Evolutionary conservation across 441 rosid species (phyloP).

Genomic region (Lepidium campestre): DNA sequence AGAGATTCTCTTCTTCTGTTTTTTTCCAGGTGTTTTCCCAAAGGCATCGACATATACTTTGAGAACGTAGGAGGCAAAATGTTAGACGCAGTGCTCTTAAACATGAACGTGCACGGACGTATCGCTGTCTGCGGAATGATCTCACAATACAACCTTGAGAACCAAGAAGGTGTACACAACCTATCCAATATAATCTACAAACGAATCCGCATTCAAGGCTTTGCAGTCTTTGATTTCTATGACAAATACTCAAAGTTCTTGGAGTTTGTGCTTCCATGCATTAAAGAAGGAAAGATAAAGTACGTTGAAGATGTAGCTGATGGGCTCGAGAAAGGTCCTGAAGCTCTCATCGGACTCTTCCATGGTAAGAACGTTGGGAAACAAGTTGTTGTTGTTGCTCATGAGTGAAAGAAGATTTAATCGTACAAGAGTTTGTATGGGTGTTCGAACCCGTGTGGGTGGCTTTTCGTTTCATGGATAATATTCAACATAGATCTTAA

Average conservation of each 20-base stretch:
- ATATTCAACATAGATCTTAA: background rate
- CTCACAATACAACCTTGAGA: constrained; percentile 45
- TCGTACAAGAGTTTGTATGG: background rate
- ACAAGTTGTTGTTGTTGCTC: constrained; percentile 37
- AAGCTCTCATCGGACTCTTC: constrained; percentile 48
- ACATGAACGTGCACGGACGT: constrained; percentile 42
- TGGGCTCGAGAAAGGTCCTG: constrained; percentile 44
- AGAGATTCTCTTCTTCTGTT: background rate
- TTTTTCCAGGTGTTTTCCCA: constrained; percentile 36
- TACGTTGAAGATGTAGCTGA: constrained; percentile 42
- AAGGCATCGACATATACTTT: constrained; percentile 53
- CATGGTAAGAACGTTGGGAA: constrained; percentile 43
- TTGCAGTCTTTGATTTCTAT: constrained; percentile 18
- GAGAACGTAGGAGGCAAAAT: constrained; percentile 58
- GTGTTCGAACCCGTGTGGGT: background rate
- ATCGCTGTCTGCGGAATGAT: constrained; percentile 48
- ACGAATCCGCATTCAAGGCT: constrained; percentile 35
- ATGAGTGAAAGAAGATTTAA: background rate
- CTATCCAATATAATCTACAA: constrained; percentile 24
- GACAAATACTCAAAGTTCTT: constrained; percentile 32
- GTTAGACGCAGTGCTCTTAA: constrained; percentile 50
- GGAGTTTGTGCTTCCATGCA: constrained; percentile 36
- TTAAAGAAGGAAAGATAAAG: constrained; percentile 40
- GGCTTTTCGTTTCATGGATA: background rate
- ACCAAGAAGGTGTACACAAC: constrained; percentile 39